These are phyloP conservation scores for Talaromyces wortmannii DNA, from an alignment of 495 filamentous ascomycete genomes.

Conservation along the genomic window DNA sequence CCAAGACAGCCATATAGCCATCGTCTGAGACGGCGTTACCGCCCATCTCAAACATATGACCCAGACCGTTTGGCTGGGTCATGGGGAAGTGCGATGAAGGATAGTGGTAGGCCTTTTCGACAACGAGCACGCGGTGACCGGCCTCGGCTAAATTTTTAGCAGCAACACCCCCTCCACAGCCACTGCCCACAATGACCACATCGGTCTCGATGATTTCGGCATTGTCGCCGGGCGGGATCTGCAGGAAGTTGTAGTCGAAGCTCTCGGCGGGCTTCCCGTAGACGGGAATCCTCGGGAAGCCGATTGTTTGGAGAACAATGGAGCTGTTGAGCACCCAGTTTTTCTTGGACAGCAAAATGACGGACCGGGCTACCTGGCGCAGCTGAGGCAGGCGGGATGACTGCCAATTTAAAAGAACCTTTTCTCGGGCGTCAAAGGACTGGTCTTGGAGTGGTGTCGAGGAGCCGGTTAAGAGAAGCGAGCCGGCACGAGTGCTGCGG, in stretches of 20 bases:
- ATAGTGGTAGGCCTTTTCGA: slow-evolving; percentile 77
- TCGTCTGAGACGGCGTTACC: slow-evolving; percentile 55
- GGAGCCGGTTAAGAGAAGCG: slow-evolving; percentile 59
- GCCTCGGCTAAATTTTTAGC: slow-evolving; percentile 76
- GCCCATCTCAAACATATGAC: slow-evolving; percentile 58
- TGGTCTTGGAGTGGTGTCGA: slow-evolving; percentile 56
- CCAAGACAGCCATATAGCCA: slow-evolving; percentile 49
- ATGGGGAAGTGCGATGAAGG: slow-evolving; percentile 68
- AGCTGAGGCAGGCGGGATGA: slow-evolving; percentile 51
- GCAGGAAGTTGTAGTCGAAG: slow-evolving; percentile 47
- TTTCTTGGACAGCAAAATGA: slow-evolving; percentile 47
- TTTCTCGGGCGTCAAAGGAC: slow-evolving; percentile 50
- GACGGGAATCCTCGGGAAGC: slow-evolving; percentile 54
- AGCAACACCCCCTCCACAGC: slow-evolving; percentile 77
- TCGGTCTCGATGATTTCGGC: slow-evolving; percentile 64
- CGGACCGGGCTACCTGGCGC: slow-evolving; percentile 46
- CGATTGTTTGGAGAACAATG: slow-evolving; percentile 47
- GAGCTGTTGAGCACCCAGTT: slow-evolving; percentile 56
- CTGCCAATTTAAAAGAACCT: slow-evolving; percentile 53
- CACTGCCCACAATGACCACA: slow-evolving; percentile 79
- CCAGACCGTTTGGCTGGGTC: slow-evolving; percentile 43
- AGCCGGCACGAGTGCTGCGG: slow-evolving; percentile 60
- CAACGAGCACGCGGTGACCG: slow-evolving; percentile 67
- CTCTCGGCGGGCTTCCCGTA: slow-evolving; percentile 52
- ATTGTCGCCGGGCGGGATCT: slow-evolving; percentile 36